phyloP scores from a whole-genome alignment of 1,284 basidiomycete genomes.

The Athelia psychrophila region DNA sequence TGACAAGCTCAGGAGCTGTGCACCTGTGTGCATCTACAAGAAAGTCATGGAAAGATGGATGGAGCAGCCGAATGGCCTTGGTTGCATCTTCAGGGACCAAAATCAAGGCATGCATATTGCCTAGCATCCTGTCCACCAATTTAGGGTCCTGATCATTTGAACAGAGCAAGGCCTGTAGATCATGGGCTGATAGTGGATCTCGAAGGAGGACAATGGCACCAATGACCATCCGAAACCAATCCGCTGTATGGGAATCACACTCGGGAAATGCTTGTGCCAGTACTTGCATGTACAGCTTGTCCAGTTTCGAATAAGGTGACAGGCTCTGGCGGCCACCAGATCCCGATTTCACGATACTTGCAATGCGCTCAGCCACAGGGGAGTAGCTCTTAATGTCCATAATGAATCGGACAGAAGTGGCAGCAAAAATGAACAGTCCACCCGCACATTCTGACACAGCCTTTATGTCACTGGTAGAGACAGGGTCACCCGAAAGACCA shows the following conservation, averaged over 20 bases:
- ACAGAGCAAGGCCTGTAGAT: neutral
- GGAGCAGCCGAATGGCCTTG: constrained; percentile 9
- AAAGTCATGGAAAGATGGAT: constrained; percentile 20
- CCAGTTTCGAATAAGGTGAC: neutral
- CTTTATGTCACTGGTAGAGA: constrained; percentile 6
- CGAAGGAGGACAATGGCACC: neutral
- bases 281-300: neutral
- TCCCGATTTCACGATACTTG: neutral
- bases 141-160: too few species aligned
- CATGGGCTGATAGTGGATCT: neutral
- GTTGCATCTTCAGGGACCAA: constrained; percentile 7
- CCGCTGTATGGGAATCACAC: neutral
- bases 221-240: neutral
- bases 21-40: constrained; percentile 9
- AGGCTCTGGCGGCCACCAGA: neutral
- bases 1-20: constrained; percentile 2
- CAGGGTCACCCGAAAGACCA: too few species aligned
- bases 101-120: constrained; percentile 14
- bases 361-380: constrained; percentile 11
- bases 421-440: constrained; percentile 15
- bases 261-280: neutral
- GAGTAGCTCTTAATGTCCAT: constrained; percentile 5
- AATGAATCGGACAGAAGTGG: constrained; percentile 12
- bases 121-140: constrained; percentile 3
- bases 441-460: constrained; percentile 1